Evolutionary conservation across 495 filamentous ascomycete genomes (phyloP), one percentile per base, ranked within the genome.

Genomic region (Neurospora discreta): DNA sequence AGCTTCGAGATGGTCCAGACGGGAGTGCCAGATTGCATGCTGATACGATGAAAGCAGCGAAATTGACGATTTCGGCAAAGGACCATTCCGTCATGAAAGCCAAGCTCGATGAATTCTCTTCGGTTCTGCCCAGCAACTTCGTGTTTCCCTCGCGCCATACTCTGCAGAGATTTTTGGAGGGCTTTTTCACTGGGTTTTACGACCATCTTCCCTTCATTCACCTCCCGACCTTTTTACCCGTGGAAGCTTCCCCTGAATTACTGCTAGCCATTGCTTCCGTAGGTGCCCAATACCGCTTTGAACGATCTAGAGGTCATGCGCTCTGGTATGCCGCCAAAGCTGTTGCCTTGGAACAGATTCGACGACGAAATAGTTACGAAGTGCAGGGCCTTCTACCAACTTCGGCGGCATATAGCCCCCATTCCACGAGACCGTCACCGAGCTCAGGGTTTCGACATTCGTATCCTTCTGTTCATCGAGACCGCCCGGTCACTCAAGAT

Each of bases 151-250:
- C 89, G 6, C 85, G 89, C 5, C 86, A 90, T 78, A 88, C 90
- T 3, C 74, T 92, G 33, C 89, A 88, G 15, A 80, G 90, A 68
- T 92, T 89, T 69, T 75, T 91, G 58, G 89, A 89, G 16, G 89
- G 89, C 5, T 92, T 90, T 75, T 80, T 92, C 11, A 89, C 82
- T 67, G 89, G 90, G 1, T 91, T 89, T 68, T 88, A 92, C 74
- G 87, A 90, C 26, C 88, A 92, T 74, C 86, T 91, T 26, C 90
- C 90, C 1, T 88, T 91, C 52, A 79, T 92, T 68, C 90, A 93
- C 75, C 81, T 90, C 9, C 88, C 90, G 0, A 91, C 89, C 1
- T 76, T 91, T 38, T 77, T 83, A 33, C 81, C 86, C 1, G 84
- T 86, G 16, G 81, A 86, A 0, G 81, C 86, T 58, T 84, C 87